phyloP scores from a whole-genome alignment of 228 moss, liverwort and hornwort genomes.

The Sphagnum magellanicum region DNA sequence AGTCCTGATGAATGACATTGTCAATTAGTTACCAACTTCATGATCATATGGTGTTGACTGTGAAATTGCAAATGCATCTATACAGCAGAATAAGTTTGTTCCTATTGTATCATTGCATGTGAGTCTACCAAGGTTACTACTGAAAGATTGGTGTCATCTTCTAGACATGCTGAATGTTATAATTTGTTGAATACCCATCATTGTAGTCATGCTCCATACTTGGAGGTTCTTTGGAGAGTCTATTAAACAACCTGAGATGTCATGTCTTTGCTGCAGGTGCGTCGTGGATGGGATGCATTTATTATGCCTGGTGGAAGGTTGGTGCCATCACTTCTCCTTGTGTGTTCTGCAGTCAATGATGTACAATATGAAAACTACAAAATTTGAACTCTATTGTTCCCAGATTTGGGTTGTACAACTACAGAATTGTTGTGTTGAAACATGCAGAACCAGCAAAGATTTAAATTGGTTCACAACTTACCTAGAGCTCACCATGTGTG shows the following conservation, averaged over 20 bases:
- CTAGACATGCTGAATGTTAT: neutral
- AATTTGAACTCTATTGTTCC: neutral
- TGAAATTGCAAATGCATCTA: too few relatives aligned
- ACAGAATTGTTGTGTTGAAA: neutral
- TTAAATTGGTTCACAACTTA: too few relatives aligned
- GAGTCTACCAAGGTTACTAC: neutral
- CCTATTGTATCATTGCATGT: neutral
- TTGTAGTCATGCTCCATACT: neutral
- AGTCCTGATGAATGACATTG: neutral
- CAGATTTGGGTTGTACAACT: neutral
- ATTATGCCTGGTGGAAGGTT: conserved; percentile 91
- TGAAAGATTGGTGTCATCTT: neutral
- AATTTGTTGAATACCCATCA: neutral
- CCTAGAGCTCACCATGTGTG: conserved; percentile 3
- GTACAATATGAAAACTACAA: neutral
- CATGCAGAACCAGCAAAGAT: neutral
- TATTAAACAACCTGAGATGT: too few relatives aligned
- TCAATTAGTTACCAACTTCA: too few relatives aligned
- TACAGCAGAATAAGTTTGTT: too few relatives aligned
- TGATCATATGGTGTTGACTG: too few relatives aligned
- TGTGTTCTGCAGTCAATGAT: neutral
- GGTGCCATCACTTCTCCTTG: conserved; percentile 7
- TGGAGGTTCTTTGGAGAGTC: neutral
- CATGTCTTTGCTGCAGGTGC: conserved; percentile 48
- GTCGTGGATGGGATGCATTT: conserved; percentile 94